Evolutionary conservation across 306 rosid genomes (phyloP), one percentile per base, ranked within the genome.

Genomic region (Vicia faba): DNA sequence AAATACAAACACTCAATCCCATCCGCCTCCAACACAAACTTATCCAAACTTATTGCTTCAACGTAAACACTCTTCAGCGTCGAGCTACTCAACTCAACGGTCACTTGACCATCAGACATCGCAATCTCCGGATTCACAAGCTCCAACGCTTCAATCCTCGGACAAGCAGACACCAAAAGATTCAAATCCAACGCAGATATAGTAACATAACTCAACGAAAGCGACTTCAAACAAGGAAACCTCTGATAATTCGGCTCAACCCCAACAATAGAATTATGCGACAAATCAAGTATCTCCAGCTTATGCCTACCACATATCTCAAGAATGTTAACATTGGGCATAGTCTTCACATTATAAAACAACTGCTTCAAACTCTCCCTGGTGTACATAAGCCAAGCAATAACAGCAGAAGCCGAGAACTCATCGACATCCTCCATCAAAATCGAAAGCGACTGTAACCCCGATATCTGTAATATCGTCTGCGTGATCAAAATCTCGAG

Each of bases 371-470:
- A 29, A 12, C 89, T 83, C 18, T 86, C 86, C 63, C 82, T 71
- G 6, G 96, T 88, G 67, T 84, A 86, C 89, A 91, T 83, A 56
- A 91, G 89, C 96, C 97, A 91, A 60, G 96, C 91, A 65, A 87
- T 81, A 69, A 86, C 84, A 0, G 91, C 78, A 0, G 95, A 82
- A 6, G 96, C 95, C 0, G 87, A 86, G 67, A 91, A 91, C 29
- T 81, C 89, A 16, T 86, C 85, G 68, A 67, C 89, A 44, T 85
- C 91, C 36, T 91, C 96, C 97, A 88, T 83, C 64, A 84, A 68
- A 73, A 88, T 88, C 2, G 89, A 86, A 75, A 77, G 81, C 14
- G 82, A 61, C 61, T 79, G 89, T 76, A 91, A 75, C 46, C 83
- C 95, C 8, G 84, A 78, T 8, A 88, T 91, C 72, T 91, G 97